Evolutionary conservation across 345 rosid genomes (phyloP).

Genomic region (Dipteronia sinensis): DNA sequence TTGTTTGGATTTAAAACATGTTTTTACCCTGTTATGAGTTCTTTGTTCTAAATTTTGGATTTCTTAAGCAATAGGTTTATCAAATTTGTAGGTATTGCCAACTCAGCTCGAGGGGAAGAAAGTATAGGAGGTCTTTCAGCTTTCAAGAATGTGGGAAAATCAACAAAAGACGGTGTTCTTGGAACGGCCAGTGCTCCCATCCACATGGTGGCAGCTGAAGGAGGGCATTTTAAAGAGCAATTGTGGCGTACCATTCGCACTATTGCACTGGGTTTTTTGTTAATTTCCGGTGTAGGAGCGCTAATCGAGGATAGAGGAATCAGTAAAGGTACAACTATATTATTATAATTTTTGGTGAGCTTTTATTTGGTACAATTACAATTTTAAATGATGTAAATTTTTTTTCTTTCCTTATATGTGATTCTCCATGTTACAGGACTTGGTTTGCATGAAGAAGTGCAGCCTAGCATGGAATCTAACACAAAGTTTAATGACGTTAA

Average conservation of each 20-base stretch:
- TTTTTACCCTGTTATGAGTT: not conserved
- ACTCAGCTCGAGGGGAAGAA: slow-evolving; percentile 58
- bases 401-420: not conserved
- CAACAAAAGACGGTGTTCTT: slow-evolving; percentile 64
- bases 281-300: slow-evolving; percentile 92
- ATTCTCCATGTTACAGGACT: slow-evolving; percentile 55
- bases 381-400: slow-evolving; percentile 9
- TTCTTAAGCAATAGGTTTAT: not conserved
- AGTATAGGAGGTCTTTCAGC: slow-evolving; percentile 58
- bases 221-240: slow-evolving; percentile 86
- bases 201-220: slow-evolving; percentile 79
- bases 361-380: slow-evolving; percentile 14
- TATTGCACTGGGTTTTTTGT: slow-evolving; percentile 69
- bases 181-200: slow-evolving; percentile 90
- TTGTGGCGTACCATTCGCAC: slow-evolving; percentile 88
- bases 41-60: not conserved
- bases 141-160: slow-evolving; percentile 70
- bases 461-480: slow-evolving; percentile 86
- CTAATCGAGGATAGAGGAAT: slow-evolving; percentile 91
- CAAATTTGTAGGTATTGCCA: slow-evolving; percentile 53
- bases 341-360: not conserved
- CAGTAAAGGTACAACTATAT: slow-evolving; percentile 66
- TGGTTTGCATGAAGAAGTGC: slow-evolving; percentile 93
- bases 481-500: slow-evolving; percentile 93
- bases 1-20: not conserved